Evolutionary conservation across 768 basidiomycete genomes (phyloP).

Genomic region (Termitomyces sp.): DNA sequence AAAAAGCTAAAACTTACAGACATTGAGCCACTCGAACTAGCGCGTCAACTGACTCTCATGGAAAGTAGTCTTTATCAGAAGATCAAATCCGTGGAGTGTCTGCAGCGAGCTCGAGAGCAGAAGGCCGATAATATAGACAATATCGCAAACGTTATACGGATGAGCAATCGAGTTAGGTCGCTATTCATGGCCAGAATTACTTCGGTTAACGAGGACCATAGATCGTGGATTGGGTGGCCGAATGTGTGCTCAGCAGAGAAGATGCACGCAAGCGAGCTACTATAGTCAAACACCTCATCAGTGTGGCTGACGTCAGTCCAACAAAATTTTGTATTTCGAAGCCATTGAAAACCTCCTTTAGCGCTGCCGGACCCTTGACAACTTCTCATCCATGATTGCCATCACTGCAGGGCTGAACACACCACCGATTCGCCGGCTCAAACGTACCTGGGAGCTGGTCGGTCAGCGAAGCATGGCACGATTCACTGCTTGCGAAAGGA

Average conservation of each 20-base stretch:
- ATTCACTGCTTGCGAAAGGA: conserved; percentile 79
- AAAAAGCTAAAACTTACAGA: conserved; percentile 82
- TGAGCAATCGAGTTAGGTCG: conserved; percentile 73
- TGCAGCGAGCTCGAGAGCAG: conserved; percentile 79
- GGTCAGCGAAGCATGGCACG: conserved; percentile 69
- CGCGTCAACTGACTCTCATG: conserved; percentile 89
- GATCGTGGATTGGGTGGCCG: conserved; percentile 94
- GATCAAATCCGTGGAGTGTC: conserved; percentile 87
- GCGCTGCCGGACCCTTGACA: conserved; percentile 87
- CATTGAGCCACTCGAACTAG: conserved; percentile 88
- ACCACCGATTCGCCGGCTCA: conserved; percentile 87
- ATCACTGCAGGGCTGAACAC: conserved; percentile 93
- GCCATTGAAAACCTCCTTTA: conserved; percentile 28
- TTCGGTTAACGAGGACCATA: conserved; percentile 26
- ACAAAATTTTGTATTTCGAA: neutral
- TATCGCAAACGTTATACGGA: conserved; percentile 83
- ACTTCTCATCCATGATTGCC: conserved; percentile 96
- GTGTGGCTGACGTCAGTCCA: conserved; percentile 82
- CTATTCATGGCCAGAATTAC: neutral
- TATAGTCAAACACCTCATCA: conserved; percentile 87
- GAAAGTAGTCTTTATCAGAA: conserved; percentile 85
- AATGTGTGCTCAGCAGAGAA: conserved; percentile 72
- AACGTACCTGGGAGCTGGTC: conserved; percentile 92
- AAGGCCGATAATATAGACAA: conserved; percentile 74
- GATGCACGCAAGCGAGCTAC: conserved; percentile 81